Evolutionary conservation across 2,329 filamentous ascomycete genomes (phyloP).

Genomic region (Calonectria henricotiae): DNA sequence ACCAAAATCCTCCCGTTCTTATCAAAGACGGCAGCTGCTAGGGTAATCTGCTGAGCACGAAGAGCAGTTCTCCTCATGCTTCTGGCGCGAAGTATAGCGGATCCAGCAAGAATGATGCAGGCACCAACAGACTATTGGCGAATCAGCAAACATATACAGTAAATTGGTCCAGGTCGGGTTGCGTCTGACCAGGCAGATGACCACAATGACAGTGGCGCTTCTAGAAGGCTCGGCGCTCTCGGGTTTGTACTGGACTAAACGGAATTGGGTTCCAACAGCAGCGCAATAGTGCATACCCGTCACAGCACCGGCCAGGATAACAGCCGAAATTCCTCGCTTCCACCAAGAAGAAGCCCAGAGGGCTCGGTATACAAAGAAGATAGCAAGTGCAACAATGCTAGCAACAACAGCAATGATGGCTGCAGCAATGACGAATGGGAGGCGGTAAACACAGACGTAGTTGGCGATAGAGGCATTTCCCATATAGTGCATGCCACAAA

Average conservation of each 20-base stretch:
- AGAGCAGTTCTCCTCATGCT: constrained; percentile 69
- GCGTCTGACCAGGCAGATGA: constrained; percentile 76
- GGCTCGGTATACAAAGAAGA: constrained; percentile 85
- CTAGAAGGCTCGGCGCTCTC: constrained; percentile 66
- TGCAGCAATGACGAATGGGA: constrained; percentile 76
- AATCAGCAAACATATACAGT: constrained; percentile 20
- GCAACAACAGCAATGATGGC: constrained; percentile 81
- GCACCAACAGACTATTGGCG: constrained; percentile 71
- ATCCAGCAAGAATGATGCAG: constrained; percentile 72
- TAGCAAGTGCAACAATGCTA: constrained; percentile 78
- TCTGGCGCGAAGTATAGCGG: constrained; percentile 70
- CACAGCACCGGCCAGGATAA: constrained; percentile 80
- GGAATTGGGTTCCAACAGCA: constrained; percentile 79
- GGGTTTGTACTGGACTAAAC: constrained; percentile 64
- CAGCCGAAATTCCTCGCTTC: constrained; percentile 79
- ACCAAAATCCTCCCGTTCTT: constrained; percentile 78
- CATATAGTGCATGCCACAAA: constrained; percentile 90
- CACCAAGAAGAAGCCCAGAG: constrained; percentile 86
- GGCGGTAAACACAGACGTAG: constrained; percentile 77
- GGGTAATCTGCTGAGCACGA: constrained; percentile 75
- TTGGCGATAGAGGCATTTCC: constrained; percentile 89
- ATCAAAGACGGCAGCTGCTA: constrained; percentile 78
- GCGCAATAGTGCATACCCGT: constrained; percentile 93
- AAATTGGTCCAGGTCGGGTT: background rate
- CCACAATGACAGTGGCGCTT: constrained; percentile 80